Conservation (phyloP, 192 early-diverging fungal species). For the Chytriomyces sp. region DNA sequence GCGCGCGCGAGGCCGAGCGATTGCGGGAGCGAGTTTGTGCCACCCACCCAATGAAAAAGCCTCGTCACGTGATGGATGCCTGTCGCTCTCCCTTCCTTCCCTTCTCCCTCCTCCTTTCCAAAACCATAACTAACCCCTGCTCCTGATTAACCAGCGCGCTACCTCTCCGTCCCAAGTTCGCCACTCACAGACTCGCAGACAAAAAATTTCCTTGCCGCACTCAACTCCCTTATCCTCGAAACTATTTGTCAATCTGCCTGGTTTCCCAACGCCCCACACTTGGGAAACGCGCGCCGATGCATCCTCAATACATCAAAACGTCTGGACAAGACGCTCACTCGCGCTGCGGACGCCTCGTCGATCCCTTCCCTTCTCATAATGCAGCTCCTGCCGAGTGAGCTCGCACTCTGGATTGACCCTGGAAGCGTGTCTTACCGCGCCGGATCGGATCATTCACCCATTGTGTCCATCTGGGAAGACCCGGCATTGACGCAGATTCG, state of each 20-base stretch:
- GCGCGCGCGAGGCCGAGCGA: neutral
- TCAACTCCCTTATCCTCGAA: neutral
- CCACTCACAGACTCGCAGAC: slow-evolving; percentile 5
- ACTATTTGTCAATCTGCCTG: slow-evolving; percentile 8
- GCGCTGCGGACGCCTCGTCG: neutral
- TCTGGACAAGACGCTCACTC: slow-evolving; percentile 16
- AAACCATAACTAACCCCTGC: neutral
- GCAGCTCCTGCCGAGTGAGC: neutral
- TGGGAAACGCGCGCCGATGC: slow-evolving; percentile 4
- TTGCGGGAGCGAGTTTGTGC: neutral
- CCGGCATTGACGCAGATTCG: slow-evolving; percentile 3
- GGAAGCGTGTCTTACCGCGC: slow-evolving; percentile 13
- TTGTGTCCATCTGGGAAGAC: slow-evolving; percentile 27
- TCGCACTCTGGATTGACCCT: slow-evolving; percentile 26
- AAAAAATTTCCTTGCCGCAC: neutral
- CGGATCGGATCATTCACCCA: slow-evolving; percentile 22
- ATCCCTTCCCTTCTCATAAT: slow-evolving; percentile 8
- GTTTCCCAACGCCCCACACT: slow-evolving; percentile 7
- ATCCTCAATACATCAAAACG: slow-evolving; percentile 3
- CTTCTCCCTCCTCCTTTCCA: neutral
- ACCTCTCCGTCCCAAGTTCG: slow-evolving; percentile 12
- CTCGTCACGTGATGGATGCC: neutral
- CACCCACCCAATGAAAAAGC: neutral
- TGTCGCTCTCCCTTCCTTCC: neutral
- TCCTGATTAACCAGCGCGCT: neutral